Evolutionary conservation across 169 alveolate genomes (phyloP), one percentile per base, ranked within the genome.

Genomic region (Cryptosporidium ryanae): DNA sequence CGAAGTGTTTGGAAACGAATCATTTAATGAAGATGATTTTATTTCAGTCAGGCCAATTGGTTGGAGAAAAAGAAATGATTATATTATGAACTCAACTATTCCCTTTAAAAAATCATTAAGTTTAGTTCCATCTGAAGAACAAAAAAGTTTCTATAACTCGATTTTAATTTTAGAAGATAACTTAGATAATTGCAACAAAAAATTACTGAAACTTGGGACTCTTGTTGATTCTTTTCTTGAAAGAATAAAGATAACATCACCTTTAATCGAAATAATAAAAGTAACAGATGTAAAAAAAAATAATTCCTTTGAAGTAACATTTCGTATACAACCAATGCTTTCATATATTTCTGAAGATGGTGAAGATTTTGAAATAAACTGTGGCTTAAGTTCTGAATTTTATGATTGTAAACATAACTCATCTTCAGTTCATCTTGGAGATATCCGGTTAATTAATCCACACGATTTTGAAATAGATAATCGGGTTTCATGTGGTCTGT

Each of bases 261-360:
- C 87, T 27, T 43, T 70, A 43, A n/a, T 76, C 10, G 87, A 76
- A n/a, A 61, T 76, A n/a, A 7, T 27, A 18, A 76, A 76, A 61
- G 44, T 76, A 43, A 44, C 87, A 8, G 71, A 76, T 1, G 29
- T 76, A 43, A 46, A 76, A 17, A 61, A 44, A 43, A 55, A 59
- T 76, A 29, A 8, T 34, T 76, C 25, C 43, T 76, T 76, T 18
- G 87, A 76, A 31, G 71, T 76, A 15, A 76, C 87, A 2, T 34
- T 76, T 10, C 70, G 87, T 32, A 25, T 59, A 61, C 38, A 76
- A n/a, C 61, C 43, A 7, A 76, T 76, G 87, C 87, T 70, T 25
- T 76, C 87, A 18, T 76, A 76, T 76, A 59, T 76, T 32, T 55
- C 87, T 13, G 34, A 70, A 21, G 76, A 76, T 57, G 87, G 87